Conservation (phyloP, 495 filamentous ascomycete species). For the Lepidopterella palustris region DNA sequence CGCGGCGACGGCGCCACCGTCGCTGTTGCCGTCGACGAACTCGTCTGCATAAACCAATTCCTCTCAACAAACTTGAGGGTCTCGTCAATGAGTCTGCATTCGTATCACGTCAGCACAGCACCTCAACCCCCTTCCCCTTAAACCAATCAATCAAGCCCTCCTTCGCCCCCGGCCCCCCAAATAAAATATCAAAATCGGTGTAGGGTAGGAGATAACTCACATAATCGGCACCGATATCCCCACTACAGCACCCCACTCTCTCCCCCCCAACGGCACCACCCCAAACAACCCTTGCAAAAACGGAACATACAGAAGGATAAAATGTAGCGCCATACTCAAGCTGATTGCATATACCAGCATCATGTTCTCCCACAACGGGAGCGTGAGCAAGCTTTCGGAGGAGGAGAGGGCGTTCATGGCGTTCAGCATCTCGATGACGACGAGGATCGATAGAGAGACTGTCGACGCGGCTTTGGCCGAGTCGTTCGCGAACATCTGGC, state of each 20-base stretch:
- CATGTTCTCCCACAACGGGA: slow-evolving; percentile 94
- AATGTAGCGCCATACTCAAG: slow-evolving; percentile 94
- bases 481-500: slow-evolving; percentile 86
- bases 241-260: slow-evolving; percentile 90
- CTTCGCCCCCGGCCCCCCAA: too few relatives aligned
- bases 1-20: slow-evolving; percentile 9
- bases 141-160: too few relatives aligned
- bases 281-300: slow-evolving; percentile 84
- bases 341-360: slow-evolving; percentile 91
- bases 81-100: slow-evolving; percentile 78
- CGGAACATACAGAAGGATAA: slow-evolving; percentile 87
- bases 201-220: slow-evolving; percentile 49
- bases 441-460: slow-evolving; percentile 81
- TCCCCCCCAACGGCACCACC: slow-evolving; percentile 81
- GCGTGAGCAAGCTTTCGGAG: slow-evolving; percentile 86
- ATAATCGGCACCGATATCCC: slow-evolving; percentile 87
- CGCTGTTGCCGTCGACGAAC: too few relatives aligned
- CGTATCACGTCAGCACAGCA: too few relatives aligned
- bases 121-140: too few relatives aligned
- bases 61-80: slow-evolving; percentile 77
- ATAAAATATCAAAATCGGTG: background rate
- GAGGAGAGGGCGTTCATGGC: slow-evolving; percentile 98
- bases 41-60: slow-evolving; percentile 39
- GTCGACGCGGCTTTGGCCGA: slow-evolving; percentile 93
- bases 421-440: slow-evolving; percentile 99